These are phyloP conservation scores for Silene coronaria DNA, from an alignment of 179 eudicot species.

Conservation along the genomic window DNA sequence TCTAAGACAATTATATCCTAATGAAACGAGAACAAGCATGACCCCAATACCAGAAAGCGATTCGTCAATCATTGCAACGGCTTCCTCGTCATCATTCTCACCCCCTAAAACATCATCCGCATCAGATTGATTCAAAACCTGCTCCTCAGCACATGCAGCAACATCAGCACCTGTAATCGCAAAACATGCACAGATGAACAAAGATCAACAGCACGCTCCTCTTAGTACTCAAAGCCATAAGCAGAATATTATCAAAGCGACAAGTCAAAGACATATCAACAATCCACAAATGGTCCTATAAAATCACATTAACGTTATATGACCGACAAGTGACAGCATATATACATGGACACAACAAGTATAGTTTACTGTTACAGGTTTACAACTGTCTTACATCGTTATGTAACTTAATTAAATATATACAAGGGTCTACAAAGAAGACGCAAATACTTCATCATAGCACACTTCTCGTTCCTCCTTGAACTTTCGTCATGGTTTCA, in stretches of 20 bases:
- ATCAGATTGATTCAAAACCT: slow-evolving; percentile 41
- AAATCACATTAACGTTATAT: background rate
- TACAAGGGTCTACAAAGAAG: no score
- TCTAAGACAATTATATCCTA: background rate
- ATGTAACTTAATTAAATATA: no score
- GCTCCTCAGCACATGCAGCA: slow-evolving; percentile 39
- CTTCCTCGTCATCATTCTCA: slow-evolving; percentile 43
- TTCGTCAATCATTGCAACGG: slow-evolving; percentile 47
- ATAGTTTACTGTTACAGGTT: no score
- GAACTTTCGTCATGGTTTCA: no score
- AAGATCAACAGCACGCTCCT: background rate
- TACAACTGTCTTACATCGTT: background rate
- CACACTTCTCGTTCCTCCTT: no score
- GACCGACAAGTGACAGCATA: background rate
- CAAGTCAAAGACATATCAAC: background rate
- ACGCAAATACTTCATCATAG: no score
- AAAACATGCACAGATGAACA: background rate
- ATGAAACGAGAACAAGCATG: no score
- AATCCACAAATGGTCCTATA: background rate
- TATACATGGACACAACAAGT: background rate
- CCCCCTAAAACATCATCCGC: slow-evolving; percentile 39
- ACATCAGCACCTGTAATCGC: slow-evolving; percentile 25
- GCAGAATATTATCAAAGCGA: background rate
- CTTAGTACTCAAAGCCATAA: background rate
- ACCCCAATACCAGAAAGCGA: slow-evolving; percentile 31